Evolutionary conservation across 1,284 basidiomycete genomes (phyloP).

Genomic region (Afroboletus lepidellus): DNA sequence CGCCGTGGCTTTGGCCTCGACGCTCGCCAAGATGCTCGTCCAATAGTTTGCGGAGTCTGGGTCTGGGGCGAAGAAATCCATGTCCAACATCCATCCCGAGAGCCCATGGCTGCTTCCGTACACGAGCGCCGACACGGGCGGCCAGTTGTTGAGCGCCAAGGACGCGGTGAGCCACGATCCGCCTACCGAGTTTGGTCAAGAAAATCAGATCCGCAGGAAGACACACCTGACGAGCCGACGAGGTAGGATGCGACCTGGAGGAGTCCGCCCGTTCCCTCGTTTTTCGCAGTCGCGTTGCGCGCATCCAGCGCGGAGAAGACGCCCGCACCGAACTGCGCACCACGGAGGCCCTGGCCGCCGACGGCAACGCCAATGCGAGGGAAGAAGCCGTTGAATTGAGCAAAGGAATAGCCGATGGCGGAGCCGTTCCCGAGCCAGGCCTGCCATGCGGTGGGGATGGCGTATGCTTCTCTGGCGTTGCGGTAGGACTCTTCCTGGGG

Average conservation of each 20-base stretch:
- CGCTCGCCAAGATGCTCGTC: constrained; percentile 57
- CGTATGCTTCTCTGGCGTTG: constrained; percentile 38
- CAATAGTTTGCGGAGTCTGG: too few species aligned
- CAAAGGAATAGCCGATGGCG: constrained; percentile 50
- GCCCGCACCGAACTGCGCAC: constrained; percentile 60
- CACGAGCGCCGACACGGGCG: constrained; percentile 50
- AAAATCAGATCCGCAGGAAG: constrained; percentile 2
- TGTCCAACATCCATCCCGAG: constrained; percentile 59
- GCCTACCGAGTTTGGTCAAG: constrained; percentile 36
- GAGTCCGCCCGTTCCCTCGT: constrained; percentile 61
- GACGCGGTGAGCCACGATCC: constrained; percentile 67
- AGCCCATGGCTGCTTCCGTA: constrained; percentile 49
- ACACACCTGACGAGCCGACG: constrained; percentile 56
- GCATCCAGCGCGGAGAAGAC: constrained; percentile 58
- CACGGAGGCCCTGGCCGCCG: constrained; percentile 58
- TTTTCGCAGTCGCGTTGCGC: constrained; percentile 53
- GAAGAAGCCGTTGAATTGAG: constrained; percentile 39
- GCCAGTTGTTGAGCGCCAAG: constrained; percentile 57
- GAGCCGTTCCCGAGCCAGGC: constrained; percentile 58
- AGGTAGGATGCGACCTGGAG: constrained; percentile 65
- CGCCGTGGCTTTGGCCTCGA: constrained; percentile 52
- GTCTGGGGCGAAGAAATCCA: constrained; percentile 56
- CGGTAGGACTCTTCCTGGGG: constrained; percentile 50
- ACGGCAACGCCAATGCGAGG: constrained; percentile 58
- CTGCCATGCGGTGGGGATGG: constrained; percentile 51